Conservation (phyloP, 148 eudicot species). For the Linanthus parryae region DNA sequence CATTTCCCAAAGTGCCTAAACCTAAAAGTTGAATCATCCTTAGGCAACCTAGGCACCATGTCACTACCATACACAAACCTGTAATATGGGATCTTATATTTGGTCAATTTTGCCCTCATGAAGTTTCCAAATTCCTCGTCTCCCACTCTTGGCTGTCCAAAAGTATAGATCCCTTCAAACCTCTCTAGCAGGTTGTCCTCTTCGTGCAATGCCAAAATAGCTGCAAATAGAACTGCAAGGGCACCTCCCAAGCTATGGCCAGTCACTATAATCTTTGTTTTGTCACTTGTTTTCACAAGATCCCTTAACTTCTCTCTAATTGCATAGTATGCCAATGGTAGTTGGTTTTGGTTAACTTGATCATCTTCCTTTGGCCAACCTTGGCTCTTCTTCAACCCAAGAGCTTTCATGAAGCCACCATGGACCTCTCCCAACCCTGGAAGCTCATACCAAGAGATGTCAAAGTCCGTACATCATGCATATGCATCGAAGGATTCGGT, state of each 20-base stretch:
- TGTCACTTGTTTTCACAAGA: slow-evolving; percentile 3
- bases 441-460: no score
- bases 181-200: slow-evolving; percentile 25
- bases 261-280: slow-evolving; percentile 31
- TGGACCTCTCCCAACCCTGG: no score
- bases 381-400: no score
- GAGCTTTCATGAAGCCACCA: no score
- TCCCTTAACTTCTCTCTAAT: slow-evolving; percentile 21
- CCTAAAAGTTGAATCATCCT: slow-evolving; percentile 12
- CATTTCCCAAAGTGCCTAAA: slow-evolving; percentile 35
- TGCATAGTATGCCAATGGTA: slow-evolving; percentile 26
- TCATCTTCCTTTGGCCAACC: slow-evolving; percentile 27
- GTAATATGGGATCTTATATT: slow-evolving; percentile 13
- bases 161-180: slow-evolving; percentile 35
- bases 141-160: slow-evolving; percentile 48
- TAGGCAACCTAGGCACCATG: slow-evolving; percentile 35
- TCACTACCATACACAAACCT: slow-evolving; percentile 38
- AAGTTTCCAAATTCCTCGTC: slow-evolving; percentile 18
- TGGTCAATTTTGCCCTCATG: slow-evolving; percentile 17
- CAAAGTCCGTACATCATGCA: no score
- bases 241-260: slow-evolving; percentile 54
- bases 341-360: neutral
- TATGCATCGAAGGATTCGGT: no score
- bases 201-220: slow-evolving; percentile 20
- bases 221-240: slow-evolving; percentile 28